A percentile compares a stretch with the other conserved stretches of the same genome.
Evolutionary conservation across 2,329 filamentous ascomycete species (phyloP).

Genomic region (Microdochium trichocladiopsis): DNA sequence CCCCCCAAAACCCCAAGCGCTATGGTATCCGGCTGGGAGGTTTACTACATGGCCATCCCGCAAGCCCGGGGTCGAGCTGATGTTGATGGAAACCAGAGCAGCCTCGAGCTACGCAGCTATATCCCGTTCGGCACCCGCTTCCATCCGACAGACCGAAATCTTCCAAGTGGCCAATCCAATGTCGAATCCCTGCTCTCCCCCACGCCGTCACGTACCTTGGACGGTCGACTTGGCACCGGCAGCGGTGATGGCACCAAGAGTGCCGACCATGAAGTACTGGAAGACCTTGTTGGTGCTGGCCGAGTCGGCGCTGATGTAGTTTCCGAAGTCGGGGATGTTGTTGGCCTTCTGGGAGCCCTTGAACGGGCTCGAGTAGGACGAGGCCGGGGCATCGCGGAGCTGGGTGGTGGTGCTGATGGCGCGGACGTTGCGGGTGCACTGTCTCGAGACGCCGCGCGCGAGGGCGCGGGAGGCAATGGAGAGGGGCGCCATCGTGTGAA

Average conservation of each 20-base stretch:
- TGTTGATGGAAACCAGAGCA: neutral
- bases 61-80: no score
- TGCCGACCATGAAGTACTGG: constrained; percentile 97
- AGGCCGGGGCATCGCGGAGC: constrained; percentile 35
- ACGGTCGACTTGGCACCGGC: constrained; percentile 97
- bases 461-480: constrained; percentile 61
- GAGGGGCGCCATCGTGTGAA: constrained; percentile 57
- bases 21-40: no score
- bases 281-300: constrained; percentile 77
- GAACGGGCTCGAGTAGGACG: constrained; percentile 56
- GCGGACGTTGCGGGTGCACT: constrained; percentile 34
- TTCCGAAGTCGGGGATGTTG: constrained; percentile 82
- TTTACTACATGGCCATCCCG: no score
- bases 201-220: constrained; percentile 64
- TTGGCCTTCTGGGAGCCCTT: constrained; percentile 49
- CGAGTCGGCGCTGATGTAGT: constrained; percentile 69
- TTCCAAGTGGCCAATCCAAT: no score
- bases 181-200: constrained; percentile 1
- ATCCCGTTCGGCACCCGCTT: no score
- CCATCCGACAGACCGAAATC: no score
- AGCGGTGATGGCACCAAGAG: constrained; percentile 85
- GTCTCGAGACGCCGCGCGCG: constrained; percentile 49
- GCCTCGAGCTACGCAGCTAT: neutral
- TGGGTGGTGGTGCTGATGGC: constrained; percentile 49
- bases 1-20: no score